Evolutionary conservation across 2,329 filamentous ascomycete species (phyloP).

Genomic region (Calonectria ilicicola): DNA sequence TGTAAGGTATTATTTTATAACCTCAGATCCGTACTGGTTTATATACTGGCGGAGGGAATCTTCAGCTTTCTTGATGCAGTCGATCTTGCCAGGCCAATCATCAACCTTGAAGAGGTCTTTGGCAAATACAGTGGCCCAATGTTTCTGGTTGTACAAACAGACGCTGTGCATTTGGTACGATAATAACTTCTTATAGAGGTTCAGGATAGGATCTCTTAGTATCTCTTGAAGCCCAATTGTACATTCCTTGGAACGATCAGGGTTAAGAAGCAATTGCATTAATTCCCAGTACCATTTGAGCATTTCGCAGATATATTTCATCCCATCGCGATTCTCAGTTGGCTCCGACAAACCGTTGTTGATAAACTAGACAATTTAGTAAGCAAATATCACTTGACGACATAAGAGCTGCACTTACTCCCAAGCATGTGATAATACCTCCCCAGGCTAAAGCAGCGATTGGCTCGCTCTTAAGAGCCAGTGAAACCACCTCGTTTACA

Average conservation of each 20-base stretch:
- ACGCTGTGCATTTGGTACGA: slow-evolving; percentile 12
- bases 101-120: neutral
- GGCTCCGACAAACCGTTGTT: slow-evolving; percentile 6
- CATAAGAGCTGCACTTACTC: too few species aligned
- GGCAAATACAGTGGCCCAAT: neutral
- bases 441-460: slow-evolving; percentile 8
- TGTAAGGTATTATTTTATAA: neutral
- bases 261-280: neutral
- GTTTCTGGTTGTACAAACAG: neutral
- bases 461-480: neutral
- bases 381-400: neutral
- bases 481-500: neutral
- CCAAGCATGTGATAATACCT: neutral
- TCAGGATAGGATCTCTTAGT: neutral
- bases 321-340: neutral
- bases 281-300: slow-evolving; percentile 19
- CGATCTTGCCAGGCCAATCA: slow-evolving; percentile 2
- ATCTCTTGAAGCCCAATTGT: neutral
- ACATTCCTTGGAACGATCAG: rapidly evolving
- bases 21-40: neutral
- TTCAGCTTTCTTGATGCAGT: slow-evolving; percentile 11
- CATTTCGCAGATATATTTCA: slow-evolving; percentile 3
- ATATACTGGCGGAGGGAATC: neutral
- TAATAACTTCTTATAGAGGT: neutral
- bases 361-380: slow-evolving; percentile 1